Conservation (phyloP, 1,139 yeast species). For the Casaregolazyma lundiana region DNA sequence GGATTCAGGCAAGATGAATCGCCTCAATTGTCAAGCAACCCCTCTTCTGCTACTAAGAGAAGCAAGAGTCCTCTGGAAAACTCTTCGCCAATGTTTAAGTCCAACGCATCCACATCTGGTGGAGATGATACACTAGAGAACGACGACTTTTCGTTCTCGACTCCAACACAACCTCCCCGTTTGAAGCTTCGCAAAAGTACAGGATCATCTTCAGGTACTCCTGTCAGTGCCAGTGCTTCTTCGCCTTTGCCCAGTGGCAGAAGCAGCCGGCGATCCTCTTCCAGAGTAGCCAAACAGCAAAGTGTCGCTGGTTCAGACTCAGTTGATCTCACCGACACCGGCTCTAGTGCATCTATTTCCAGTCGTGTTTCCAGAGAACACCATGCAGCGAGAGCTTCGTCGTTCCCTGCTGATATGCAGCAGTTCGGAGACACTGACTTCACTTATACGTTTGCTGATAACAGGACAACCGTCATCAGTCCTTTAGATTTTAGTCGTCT, state of each 20-base stretch:
- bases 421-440: slow-evolving; percentile 16
- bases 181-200: neutral
- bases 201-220: neutral
- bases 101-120: too few species aligned
- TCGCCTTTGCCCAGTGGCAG: too few species aligned
- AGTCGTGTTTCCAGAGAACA: neutral
- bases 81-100: too few species aligned
- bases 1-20: too few species aligned
- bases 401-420: slow-evolving; percentile 1
- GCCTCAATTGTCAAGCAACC: too few species aligned
- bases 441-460: slow-evolving; percentile 26
- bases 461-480: slow-evolving; percentile 28
- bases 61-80: too few species aligned
- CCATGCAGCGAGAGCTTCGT: neutral
- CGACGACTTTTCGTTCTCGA: neutral
- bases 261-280: too few species aligned
- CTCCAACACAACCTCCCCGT: neutral
- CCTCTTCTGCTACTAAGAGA: too few species aligned
- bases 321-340: neutral
- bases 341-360: neutral
- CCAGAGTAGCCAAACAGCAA: too few species aligned
- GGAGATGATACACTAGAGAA: neutral
- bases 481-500: slow-evolving; percentile 34
- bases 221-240: neutral
- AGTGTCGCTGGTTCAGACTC: too few species aligned